Evolutionary conservation across 2,329 filamentous ascomycete genomes (phyloP).

Genomic region (Rasamsonia emersonii): DNA sequence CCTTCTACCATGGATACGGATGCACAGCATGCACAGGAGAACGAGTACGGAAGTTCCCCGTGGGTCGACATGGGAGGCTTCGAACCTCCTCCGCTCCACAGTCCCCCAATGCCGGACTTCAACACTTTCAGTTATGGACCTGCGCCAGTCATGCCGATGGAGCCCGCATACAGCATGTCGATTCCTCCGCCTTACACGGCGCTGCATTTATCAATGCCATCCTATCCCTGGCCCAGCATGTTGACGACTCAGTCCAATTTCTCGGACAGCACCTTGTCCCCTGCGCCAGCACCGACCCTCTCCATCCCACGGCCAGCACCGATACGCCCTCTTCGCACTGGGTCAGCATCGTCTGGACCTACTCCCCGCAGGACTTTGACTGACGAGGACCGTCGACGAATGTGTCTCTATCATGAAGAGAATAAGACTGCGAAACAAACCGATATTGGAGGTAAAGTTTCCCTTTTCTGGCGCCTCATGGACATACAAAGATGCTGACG

Average conservation of each 20-base stretch:
- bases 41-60: slow-evolving; percentile 35
- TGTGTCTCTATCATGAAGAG: slow-evolving; percentile 90
- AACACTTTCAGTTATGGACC: slow-evolving; percentile 54
- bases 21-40: slow-evolving; percentile 34
- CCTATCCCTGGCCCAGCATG: slow-evolving; percentile 69
- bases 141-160: slow-evolving; percentile 54
- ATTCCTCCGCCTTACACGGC: slow-evolving; percentile 48
- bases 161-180: slow-evolving; percentile 46
- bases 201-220: slow-evolving; percentile 64
- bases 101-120: slow-evolving; percentile 64
- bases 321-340: slow-evolving; percentile 19
- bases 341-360: slow-evolving; percentile 35
- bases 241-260: slow-evolving; percentile 63
- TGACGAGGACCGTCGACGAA: slow-evolving; percentile 77
- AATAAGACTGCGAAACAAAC: slow-evolving; percentile 89
- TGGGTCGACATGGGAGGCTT: slow-evolving; percentile 40
- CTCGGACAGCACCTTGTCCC: slow-evolving; percentile 53
- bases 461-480: slow-evolving; percentile 1
- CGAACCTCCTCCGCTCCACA: slow-evolving; percentile 49
- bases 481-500: slow-evolving; percentile 6
- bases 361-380: slow-evolving; percentile 81
- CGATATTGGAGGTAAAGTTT: slow-evolving; percentile 71
- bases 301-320: slow-evolving; percentile 46
- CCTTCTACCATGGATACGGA: slow-evolving; percentile 37
- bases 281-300: slow-evolving; percentile 38